Evolutionary conservation across 2,329 filamentous ascomycete species (phyloP), one percentile per base, ranked within the genome.

Genomic region (Aureobasidium zeae): DNA sequence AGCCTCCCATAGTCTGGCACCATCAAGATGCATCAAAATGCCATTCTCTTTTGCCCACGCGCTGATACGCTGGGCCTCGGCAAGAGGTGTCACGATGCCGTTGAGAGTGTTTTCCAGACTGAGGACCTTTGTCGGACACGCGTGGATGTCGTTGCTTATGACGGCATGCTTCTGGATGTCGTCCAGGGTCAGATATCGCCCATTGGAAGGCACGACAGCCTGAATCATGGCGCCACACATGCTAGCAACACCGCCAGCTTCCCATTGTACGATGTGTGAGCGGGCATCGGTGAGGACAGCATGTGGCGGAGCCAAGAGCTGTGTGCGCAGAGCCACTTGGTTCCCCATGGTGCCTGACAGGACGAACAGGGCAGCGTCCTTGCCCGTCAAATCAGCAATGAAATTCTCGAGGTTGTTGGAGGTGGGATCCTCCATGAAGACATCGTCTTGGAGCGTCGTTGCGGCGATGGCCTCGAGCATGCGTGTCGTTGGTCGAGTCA

Each of bases 281-380:
- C 86, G 75, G 50, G 79, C 70, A 58, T 95, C 88, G 53, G 83
- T 86, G 7, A 95, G 67, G 4, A 95, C 76, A 6, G 76, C 75
- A 59, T 94, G 79, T 0, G 89, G 89, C 11, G 88, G 87, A 48
- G 85, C 81, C 1, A 70, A 74, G 11, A 95, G 72, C 47, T 91
- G 82, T 1, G 83, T 74, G 28, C 88, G 78, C 30, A 94, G 72
- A 0, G 83, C 81, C 13, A 95, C 70, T 61, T 94, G 87, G 64
- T 95, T 95, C 29, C 86, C 87, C 87, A 94, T 94, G 4, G 88
- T 94, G 3, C 89, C 89, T 0, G 85, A 91, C 47, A 93, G 71
- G 44, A 94, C 85, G 43, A 94, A 79, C 4, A 95, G 70, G 0
- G 76, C 83, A 6, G 77, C 78, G 55, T 87, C 81, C 54, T 93